These are phyloP conservation scores for Plasmodium inui DNA, from an alignment of 169 alveolate species.

Conservation along the genomic window DNA sequence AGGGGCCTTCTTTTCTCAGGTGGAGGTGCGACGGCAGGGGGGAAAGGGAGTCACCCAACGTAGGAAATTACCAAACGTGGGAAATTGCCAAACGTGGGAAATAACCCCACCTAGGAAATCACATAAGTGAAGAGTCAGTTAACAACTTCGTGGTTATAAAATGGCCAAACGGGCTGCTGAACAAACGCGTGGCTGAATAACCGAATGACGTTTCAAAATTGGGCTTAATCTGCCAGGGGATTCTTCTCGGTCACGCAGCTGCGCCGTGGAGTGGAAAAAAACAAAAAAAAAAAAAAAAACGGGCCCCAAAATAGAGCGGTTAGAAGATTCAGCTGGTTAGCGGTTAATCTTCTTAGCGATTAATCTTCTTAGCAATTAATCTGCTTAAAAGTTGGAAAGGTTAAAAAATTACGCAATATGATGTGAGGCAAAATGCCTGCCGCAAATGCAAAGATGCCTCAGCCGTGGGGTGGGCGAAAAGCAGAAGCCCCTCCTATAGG, in stretches of 20 bases:
- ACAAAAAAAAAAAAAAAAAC: background rate
- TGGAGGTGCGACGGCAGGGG: background rate
- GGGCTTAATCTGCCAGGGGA: background rate
- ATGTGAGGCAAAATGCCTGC: background rate
- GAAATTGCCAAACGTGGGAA: background rate
- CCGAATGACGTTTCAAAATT: background rate
- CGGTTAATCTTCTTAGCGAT: background rate
- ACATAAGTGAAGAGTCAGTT: background rate
- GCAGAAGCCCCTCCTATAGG: background rate
- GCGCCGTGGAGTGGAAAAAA: background rate
- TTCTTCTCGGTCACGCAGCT: background rate
- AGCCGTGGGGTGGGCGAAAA: background rate
- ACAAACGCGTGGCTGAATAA: background rate
- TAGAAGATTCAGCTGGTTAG: background rate
- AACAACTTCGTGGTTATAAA: background rate
- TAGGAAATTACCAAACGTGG: background rate
- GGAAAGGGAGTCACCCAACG: background rate
- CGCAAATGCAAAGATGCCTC: background rate
- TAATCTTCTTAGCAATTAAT: background rate
- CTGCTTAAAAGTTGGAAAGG: background rate
- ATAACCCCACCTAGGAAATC: background rate
- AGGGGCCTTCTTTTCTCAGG: background rate
- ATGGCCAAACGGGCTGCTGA: background rate
- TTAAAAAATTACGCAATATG: background rate
- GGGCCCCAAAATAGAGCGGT: background rate